Conservation (phyloP, 352 stramenopile species). For the Globisporangium megalacanthum region DNA sequence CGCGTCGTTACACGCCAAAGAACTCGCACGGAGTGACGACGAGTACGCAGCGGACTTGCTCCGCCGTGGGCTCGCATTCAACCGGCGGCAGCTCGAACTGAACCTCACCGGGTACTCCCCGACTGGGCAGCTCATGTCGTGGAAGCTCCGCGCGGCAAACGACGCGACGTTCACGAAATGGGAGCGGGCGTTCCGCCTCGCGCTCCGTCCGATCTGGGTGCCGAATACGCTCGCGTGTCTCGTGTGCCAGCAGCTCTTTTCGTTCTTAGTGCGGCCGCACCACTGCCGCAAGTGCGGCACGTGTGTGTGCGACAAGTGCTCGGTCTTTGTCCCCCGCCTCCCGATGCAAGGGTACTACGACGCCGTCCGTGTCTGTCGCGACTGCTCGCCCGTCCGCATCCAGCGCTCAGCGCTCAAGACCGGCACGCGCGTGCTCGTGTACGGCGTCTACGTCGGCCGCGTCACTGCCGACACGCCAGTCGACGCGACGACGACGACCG, state of each 20-base stretch:
- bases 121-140: conserved; percentile 70
- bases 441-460: conserved; percentile 54
- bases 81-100: conserved; percentile 79
- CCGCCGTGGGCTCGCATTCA: conserved; percentile 71
- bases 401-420: conserved; percentile 59
- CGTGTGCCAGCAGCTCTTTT: conserved; percentile 70
- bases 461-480: conserved; percentile 38
- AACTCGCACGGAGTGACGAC: conserved; percentile 58
- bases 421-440: conserved; percentile 71
- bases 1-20: conserved; percentile 62
- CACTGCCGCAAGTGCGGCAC: conserved; percentile 82
- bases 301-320: conserved; percentile 84
- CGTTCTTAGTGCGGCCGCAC: conserved; percentile 71
- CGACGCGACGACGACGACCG: conserved; percentile 36
- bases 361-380: conserved; percentile 74
- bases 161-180: conserved; percentile 74
- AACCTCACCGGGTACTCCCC: conserved; percentile 76
- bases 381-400: conserved; percentile 73
- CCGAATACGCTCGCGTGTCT: conserved; percentile 71
- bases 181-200: conserved; percentile 74
- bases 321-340: conserved; percentile 62
- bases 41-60: conserved; percentile 64
- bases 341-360: conserved; percentile 83
- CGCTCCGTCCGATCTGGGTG: conserved; percentile 72
- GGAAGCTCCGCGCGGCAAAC: conserved; percentile 69